Evolutionary conservation across 768 basidiomycete species (phyloP).

Genomic region (Boletales sp.): DNA sequence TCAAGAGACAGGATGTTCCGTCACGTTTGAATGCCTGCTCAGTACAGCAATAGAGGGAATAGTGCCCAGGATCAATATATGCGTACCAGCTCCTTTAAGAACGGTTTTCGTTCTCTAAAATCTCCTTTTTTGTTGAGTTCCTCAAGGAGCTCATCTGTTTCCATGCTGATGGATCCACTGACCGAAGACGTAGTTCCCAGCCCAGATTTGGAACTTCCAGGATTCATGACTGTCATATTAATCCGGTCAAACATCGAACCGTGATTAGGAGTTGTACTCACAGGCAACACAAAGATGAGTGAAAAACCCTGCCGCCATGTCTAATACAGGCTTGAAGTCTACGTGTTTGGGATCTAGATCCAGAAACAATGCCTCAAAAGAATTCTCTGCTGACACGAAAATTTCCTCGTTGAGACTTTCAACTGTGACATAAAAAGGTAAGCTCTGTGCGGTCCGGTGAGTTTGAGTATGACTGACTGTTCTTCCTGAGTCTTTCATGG

Average conservation of each 20-base stretch:
- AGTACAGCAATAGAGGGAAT: background rate
- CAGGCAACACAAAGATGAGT: conserved; percentile 2
- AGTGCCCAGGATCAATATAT: background rate
- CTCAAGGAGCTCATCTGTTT: conserved; percentile 2
- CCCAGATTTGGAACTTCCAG: background rate
- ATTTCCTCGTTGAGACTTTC: background rate
- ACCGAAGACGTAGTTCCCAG: background rate
- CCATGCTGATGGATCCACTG: background rate
- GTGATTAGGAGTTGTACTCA: background rate
- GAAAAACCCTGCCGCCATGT: conserved; percentile 1
- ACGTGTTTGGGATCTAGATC: background rate
- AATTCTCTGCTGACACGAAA: background rate
- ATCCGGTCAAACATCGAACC: background rate
- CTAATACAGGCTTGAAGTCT: background rate
- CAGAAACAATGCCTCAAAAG: background rate
- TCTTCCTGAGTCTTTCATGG: no score
- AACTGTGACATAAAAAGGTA: conserved; percentile 1
- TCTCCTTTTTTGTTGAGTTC: background rate
- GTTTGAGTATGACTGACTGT: background rate
- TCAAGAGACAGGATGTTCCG: background rate
- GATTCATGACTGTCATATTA: background rate
- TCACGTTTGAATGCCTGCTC: conserved; percentile 4
- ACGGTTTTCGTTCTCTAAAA: background rate
- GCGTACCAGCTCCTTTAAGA: background rate
- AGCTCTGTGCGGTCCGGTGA: background rate